A percentile compares a stretch with the other conserved stretches of the same genome.
phyloP scores from a whole-genome alignment of 768 basidiomycete species.

The Tylopilus sp. region DNA sequence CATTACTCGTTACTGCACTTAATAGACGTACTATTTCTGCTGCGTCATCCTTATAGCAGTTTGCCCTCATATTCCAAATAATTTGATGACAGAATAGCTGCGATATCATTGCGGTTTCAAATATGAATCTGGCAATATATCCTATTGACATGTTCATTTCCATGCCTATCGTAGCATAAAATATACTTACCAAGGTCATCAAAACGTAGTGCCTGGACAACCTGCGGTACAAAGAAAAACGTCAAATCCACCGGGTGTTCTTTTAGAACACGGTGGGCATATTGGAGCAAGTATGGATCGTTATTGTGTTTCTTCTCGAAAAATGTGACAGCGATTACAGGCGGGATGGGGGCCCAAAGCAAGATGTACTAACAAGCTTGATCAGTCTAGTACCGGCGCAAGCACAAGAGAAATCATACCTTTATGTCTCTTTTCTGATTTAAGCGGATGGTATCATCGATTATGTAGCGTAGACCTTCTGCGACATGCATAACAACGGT shows the following conservation, averaged over 20 bases:
- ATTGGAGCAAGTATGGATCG: slow-evolving; percentile 87
- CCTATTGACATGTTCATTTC: slow-evolving; percentile 42
- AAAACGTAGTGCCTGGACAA: slow-evolving; percentile 91
- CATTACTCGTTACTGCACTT: background rate
- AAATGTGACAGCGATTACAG: slow-evolving; percentile 73
- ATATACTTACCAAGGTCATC: slow-evolving; percentile 72
- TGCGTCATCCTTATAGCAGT: slow-evolving; percentile 88
- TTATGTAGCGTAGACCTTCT: slow-evolving; percentile 76
- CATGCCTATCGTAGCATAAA: background rate
- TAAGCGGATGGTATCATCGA: slow-evolving; percentile 67
- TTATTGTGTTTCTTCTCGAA: slow-evolving; percentile 84
- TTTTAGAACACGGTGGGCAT: slow-evolving; percentile 91
- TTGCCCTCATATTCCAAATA: slow-evolving; percentile 99
- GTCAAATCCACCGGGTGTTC: slow-evolving; percentile 93
- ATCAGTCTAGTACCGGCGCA: background rate
- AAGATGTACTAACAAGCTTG: slow-evolving; percentile 65
- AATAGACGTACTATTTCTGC: slow-evolving; percentile 66
- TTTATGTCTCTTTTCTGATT: slow-evolving; percentile 66
- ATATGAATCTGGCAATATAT: slow-evolving; percentile 92
- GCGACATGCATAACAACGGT: slow-evolving; percentile 67
- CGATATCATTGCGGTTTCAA: slow-evolving; percentile 95
- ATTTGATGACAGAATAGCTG: slow-evolving; percentile 99
- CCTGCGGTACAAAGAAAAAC: slow-evolving; percentile 99
- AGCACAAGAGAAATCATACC: slow-evolving; percentile 40
- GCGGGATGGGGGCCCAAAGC: slow-evolving; percentile 86